phyloP scores from a whole-genome alignment of 1,284 basidiomycete species.

The Sporisorium iseilematis-ciliati region DNA sequence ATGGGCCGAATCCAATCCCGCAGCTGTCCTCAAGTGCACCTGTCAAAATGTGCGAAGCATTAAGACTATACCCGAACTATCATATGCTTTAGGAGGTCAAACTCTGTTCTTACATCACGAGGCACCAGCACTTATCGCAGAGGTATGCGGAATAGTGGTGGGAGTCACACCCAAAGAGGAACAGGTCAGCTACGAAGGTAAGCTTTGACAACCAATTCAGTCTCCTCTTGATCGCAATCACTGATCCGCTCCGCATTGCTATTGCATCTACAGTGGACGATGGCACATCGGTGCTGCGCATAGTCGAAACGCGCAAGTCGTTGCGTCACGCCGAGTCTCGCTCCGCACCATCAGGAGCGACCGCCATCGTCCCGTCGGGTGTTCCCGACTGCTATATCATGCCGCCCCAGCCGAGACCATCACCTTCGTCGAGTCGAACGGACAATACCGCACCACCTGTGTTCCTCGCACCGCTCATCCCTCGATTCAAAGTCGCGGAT shows the following conservation, averaged over 20 bases:
- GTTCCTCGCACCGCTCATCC: conserved; percentile 14
- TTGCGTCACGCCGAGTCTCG: conserved; percentile 4
- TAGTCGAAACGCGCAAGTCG: conserved; percentile 36
- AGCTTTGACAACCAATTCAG: background rate
- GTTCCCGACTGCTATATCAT: conserved; percentile 48
- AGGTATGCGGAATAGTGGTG: conserved; percentile 49
- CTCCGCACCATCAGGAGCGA: background rate
- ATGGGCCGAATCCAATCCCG: conserved; percentile 21
- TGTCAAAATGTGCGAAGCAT: conserved; percentile 28
- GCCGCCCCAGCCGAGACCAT: conserved; percentile 22
- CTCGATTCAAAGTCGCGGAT: conserved; percentile 32
- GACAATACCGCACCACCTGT: background rate
- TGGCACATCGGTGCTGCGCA: conserved; percentile 45
- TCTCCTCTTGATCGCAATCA: background rate
- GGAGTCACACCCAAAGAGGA: conserved; percentile 42
- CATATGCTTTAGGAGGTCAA: conserved; percentile 35
- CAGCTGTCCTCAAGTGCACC: conserved; percentile 39
- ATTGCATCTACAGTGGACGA: conserved; percentile 38
- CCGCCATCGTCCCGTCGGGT: background rate
- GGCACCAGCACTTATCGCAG: conserved; percentile 29
- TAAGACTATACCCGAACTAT: conserved; percentile 18
- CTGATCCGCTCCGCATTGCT: background rate
- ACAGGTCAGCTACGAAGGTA: conserved; percentile 42
- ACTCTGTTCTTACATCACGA: conserved; percentile 32
- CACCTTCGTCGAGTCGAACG: conserved; percentile 7